Conservation (phyloP, 208 protist species). For the Acanthamoeba healyi region DNA sequence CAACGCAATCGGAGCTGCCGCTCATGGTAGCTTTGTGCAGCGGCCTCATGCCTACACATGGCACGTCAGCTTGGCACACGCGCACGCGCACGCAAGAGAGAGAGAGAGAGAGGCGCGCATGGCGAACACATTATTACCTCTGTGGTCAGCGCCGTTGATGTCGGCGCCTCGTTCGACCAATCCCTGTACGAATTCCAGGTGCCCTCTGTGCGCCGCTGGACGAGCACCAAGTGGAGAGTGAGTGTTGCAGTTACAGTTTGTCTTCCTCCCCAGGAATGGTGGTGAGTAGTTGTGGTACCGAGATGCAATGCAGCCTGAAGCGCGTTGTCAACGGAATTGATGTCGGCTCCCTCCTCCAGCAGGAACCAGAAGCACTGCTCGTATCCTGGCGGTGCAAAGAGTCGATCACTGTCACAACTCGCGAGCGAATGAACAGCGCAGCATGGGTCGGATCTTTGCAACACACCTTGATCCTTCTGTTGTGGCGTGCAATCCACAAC, state of each 20-base stretch:
- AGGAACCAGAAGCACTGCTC: constrained; percentile 53
- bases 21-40: background rate
- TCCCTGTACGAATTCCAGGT: constrained; percentile 25
- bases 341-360: constrained; percentile 1
- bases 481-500: background rate
- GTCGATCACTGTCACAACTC: too few species aligned
- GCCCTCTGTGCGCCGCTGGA: background rate
- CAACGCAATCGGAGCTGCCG: constrained; percentile 10
- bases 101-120: too few species aligned
- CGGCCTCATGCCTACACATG: background rate
- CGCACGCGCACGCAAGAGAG: too few species aligned
- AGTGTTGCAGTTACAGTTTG: too few species aligned
- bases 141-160: constrained; percentile 35
- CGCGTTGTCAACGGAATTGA: constrained; percentile 1
- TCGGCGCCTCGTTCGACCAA: constrained; percentile 26
- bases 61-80: background rate
- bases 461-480: background rate
- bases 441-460: too few species aligned
- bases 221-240: too few species aligned
- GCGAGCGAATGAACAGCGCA: too few species aligned
- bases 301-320: background rate
- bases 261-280: too few species aligned
- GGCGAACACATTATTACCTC: background rate
- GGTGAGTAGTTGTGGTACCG: too few species aligned
- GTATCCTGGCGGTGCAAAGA: background rate